phyloP scores from a whole-genome alignment of 2,329 filamentous ascomycete species.

The Scedosporium aurantiacum region DNA sequence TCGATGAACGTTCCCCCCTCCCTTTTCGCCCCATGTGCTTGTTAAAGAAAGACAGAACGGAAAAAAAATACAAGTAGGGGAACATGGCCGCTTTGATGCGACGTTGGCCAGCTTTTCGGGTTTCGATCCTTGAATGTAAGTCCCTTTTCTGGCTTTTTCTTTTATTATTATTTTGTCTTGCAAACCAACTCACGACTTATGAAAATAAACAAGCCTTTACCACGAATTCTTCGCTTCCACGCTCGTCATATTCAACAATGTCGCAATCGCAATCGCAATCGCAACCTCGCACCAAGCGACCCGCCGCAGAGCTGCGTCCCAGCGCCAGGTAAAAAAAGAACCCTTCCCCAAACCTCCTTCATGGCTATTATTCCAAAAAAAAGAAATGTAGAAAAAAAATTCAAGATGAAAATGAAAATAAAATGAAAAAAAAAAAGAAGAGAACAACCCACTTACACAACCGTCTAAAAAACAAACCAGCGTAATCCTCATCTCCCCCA shows the following conservation, averaged over 20 bases:
- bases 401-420: no score
- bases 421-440: not conserved
- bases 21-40: not conserved
- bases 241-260: not conserved
- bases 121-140: not conserved
- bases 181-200: not conserved
- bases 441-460: not conserved
- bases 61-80: not conserved
- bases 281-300: not conserved
- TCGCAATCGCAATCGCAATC: not conserved
- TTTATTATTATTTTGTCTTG: no score
- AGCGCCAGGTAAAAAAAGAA: constrained; percentile 45
- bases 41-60: no score
- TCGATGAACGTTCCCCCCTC: no score
- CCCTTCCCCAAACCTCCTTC: not conserved
- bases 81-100: not conserved
- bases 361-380: no score
- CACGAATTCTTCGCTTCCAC: not conserved
- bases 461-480: constrained; percentile 9
- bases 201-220: not conserved
- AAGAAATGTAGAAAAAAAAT: not conserved
- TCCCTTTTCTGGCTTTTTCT: not conserved
- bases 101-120: not conserved
- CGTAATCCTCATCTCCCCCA: constrained; percentile 73
- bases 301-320: constrained; percentile 39